These are phyloP conservation scores for Endoconidiophora laricicola DNA, from an alignment of 2,329 filamentous ascomycete species.

Conservation along the genomic window DNA sequence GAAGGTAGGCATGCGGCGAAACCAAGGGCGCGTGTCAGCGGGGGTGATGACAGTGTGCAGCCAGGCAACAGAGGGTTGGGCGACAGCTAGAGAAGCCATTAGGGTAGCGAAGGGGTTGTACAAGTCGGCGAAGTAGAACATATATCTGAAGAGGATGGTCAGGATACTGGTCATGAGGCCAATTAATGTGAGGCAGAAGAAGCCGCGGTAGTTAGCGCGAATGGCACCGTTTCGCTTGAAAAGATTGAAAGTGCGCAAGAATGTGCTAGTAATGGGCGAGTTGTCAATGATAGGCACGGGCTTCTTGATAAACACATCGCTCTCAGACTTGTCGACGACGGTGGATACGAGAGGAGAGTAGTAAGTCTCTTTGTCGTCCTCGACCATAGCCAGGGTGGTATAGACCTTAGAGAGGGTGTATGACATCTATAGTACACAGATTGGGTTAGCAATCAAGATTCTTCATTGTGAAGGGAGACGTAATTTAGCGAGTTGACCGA, in stretches of 20 bases:
- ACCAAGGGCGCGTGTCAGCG: constrained; percentile 46
- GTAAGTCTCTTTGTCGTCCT: constrained; percentile 38
- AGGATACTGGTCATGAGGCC: constrained; percentile 29
- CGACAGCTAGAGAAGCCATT: constrained; percentile 37
- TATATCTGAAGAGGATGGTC: constrained; percentile 24
- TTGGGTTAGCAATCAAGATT: not conserved
- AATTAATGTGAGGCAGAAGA: constrained; percentile 31
- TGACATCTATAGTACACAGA: constrained; percentile 21
- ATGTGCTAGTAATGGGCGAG: constrained; percentile 31
- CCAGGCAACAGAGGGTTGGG: constrained; percentile 56
- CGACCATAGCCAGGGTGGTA: constrained; percentile 39
- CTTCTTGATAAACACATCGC: constrained; percentile 17
- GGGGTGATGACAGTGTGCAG: constrained; percentile 71
- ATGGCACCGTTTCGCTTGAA: constrained; percentile 48
- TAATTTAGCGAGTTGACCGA: not conserved
- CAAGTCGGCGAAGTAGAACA: constrained; percentile 27
- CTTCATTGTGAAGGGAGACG: not conserved
- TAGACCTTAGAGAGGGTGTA: constrained; percentile 36
- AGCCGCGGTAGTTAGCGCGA: constrained; percentile 50
- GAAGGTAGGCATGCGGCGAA: constrained; percentile 50
- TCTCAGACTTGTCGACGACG: constrained; percentile 20
- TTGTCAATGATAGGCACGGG: constrained; percentile 19
- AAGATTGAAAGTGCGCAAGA: constrained; percentile 34
- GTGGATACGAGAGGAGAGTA: constrained; percentile 37
- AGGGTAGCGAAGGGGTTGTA: constrained; percentile 23